Base-by-base conservation (phyloP, 306 rosid species). In the Geum urbanum region DNA sequence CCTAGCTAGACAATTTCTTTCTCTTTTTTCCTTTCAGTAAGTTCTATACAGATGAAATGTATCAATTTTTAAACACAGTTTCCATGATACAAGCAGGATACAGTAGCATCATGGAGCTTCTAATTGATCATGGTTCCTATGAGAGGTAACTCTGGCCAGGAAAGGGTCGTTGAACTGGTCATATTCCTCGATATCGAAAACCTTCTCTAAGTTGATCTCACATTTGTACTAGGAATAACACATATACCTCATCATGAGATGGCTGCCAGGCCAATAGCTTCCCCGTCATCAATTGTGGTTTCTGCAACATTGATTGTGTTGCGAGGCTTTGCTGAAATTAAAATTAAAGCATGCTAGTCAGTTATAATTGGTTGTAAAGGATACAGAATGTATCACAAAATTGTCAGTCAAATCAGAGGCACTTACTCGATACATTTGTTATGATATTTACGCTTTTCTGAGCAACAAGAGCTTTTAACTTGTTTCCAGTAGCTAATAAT, bases 381-480 rank as follows among this genome's bases (percentile, higher is more conserved):
- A 55, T 69, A 37, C 19, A 72, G 55, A 58, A 57, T 4, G 77
- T 53, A 24, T 39, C 22, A 41, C 43, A 24, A 5, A 9, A 76
- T 43, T 41, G 40, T 51, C 27, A 2, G 63, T 27, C 43, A 27
- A 77, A 14, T 59, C 44, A 11, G 69, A 73, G 16, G 76, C 52
- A 80, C 91, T 89, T 83, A 95, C 99, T 67, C 59, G 99, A 84
- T 60, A 95, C 91, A 84, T 95, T 95, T 66, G 99, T 91, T 59
- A 95, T 95, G 58, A 91, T 64, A 75, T 91, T 95, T 22, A 89
- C 85, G 65, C 82, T 86, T 79, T 91, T 95, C 85, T 89, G 99
- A 77, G 88, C 91, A 55, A 87, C 92, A 37, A 95, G 96, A 9
- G 97, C 96, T 86, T 84, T 91, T 72, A 95, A 81, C 80, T 89